A percentile compares a stretch with the other conserved stretches of the same genome.
Evolutionary conservation across 371 early-diverging fungal species (phyloP).

Genomic region (Rhizopus microsporus): DNA sequence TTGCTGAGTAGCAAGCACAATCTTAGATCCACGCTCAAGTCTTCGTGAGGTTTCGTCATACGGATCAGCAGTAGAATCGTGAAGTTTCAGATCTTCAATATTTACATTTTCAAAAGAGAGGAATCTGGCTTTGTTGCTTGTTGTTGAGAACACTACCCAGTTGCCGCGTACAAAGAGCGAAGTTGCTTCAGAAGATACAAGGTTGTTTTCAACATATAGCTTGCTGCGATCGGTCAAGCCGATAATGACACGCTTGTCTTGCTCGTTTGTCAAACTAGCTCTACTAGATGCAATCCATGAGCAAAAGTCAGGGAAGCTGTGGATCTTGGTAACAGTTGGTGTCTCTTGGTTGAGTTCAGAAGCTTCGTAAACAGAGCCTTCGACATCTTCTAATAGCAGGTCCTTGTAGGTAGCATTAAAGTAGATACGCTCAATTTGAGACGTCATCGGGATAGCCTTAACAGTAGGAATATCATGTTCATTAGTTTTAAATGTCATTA

Average conservation of each 20-base stretch:
- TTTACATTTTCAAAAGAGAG: slow-evolving; percentile 50
- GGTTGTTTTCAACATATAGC: slow-evolving; percentile 71
- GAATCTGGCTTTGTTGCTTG: slow-evolving; percentile 82
- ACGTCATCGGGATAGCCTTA: slow-evolving; percentile 19
- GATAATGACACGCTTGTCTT: slow-evolving; percentile 53
- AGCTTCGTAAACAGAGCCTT: slow-evolving; percentile 49
- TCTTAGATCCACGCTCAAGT: slow-evolving; percentile 89
- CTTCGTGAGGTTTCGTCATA: slow-evolving; percentile 80
- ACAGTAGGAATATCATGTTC: slow-evolving; percentile 8
- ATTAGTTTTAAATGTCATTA: slow-evolving; percentile 17
- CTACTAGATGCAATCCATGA: slow-evolving; percentile 69
- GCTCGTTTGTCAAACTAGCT: slow-evolving; percentile 37
- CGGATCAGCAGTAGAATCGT: slow-evolving; percentile 52
- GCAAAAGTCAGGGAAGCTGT: slow-evolving; percentile 60
- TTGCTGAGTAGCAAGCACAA: slow-evolving; percentile 76
- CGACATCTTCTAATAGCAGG: slow-evolving; percentile 47
- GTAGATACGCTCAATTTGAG: slow-evolving; percentile 28
- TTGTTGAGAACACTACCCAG: slow-evolving; percentile 84
- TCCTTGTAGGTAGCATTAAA: slow-evolving; percentile 32
- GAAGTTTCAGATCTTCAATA: slow-evolving; percentile 48
- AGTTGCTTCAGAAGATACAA: slow-evolving; percentile 78
- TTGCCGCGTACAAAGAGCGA: slow-evolving; percentile 85
- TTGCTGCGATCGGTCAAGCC: slow-evolving; percentile 82
- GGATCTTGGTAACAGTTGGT: slow-evolving; percentile 8
- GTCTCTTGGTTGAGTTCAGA: slow-evolving; percentile 12